Conservation (phyloP, 306 rosid genomes). For the Carpinus viminea region DNA sequence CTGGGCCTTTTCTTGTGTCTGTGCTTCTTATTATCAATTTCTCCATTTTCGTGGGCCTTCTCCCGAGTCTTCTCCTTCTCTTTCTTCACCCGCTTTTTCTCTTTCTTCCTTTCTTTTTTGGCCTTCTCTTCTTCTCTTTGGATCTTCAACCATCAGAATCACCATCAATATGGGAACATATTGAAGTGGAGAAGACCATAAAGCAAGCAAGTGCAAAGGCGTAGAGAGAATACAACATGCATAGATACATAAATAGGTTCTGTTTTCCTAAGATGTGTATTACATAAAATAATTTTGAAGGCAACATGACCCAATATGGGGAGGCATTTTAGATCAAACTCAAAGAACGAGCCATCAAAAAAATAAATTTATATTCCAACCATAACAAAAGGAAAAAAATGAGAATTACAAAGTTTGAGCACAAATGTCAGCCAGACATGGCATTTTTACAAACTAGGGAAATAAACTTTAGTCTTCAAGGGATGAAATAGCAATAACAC, state of each 20-base stretch:
- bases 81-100: slow-evolving; percentile 27
- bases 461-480: neutral
- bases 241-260: neutral
- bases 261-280: neutral
- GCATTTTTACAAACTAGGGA: neutral
- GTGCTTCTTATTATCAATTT: slow-evolving; percentile 10
- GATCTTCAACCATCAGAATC: slow-evolving; percentile 9
- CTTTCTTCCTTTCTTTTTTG: slow-evolving; percentile 34
- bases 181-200: neutral
- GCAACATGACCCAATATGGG: neutral
- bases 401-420: no score
- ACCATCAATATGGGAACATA: slow-evolving; percentile 4
- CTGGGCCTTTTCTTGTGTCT: slow-evolving; percentile 20
- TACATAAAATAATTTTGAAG: neutral
- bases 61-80: slow-evolving; percentile 22
- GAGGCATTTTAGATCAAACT: neutral
- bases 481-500: neutral
- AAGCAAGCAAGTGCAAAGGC: neutral
- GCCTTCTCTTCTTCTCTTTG: slow-evolving; percentile 28
- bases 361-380: no score
- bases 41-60: slow-evolving; percentile 23
- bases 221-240: neutral
- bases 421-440: no score
- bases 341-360: no score
- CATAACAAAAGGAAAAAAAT: no score